A percentile compares a stretch with the other conserved stretches of the same genome.
Evolutionary conservation across 2,329 filamentous ascomycete genomes (phyloP).

Genomic region (Monilinia aucupariae): DNA sequence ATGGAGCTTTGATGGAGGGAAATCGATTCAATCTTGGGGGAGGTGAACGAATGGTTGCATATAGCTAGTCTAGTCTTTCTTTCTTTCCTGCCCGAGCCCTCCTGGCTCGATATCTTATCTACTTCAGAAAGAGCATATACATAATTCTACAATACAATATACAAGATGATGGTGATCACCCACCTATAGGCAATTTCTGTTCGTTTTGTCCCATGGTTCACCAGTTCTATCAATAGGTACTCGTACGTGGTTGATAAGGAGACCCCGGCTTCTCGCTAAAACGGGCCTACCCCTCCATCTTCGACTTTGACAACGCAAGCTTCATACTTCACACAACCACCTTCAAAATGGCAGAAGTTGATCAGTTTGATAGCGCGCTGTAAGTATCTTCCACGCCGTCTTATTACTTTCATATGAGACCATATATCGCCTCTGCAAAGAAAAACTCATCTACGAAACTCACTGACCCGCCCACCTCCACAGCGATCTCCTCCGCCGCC

Average conservation of each 20-base stretch:
- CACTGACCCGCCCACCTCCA: conserved; percentile 4
- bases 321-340: conserved; percentile 19
- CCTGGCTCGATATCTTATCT: conserved; percentile 6
- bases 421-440: not conserved
- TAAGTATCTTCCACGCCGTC: conserved; percentile 21
- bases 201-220: not conserved
- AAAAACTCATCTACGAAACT: not conserved
- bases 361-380: conserved; percentile 37
- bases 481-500: conserved; percentile 95
- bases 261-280: conserved; percentile 16
- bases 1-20: not conserved
- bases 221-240: too few relatives aligned
- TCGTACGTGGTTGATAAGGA: not conserved
- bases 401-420: not conserved
- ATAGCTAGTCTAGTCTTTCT: conserved; percentile 7
- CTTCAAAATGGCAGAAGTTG: conserved; percentile 34
- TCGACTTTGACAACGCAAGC: conserved; percentile 14
- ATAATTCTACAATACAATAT: not conserved
- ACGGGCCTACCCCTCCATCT: conserved; percentile 13
- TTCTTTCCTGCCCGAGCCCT: conserved; percentile 1
- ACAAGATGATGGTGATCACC: not conserved
- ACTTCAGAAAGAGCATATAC: conserved; percentile 5
- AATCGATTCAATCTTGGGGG: not conserved
- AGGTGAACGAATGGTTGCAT: conserved; percentile 10
- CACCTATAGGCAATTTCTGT: not conserved